phyloP scores from a whole-genome alignment of 306 rosid genomes.

The Lithocarpus polystachyus region DNA sequence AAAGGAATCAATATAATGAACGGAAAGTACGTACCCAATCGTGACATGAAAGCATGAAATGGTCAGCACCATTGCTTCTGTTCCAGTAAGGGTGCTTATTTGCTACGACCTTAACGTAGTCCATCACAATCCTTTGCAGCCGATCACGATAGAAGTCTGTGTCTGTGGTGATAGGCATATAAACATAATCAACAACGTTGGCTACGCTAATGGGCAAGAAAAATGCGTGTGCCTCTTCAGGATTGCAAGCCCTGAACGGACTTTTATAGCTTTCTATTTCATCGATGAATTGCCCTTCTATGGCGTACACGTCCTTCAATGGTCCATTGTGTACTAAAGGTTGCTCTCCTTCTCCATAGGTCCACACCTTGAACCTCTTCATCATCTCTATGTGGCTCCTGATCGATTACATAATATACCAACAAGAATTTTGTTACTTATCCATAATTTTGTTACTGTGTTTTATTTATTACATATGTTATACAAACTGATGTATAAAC shows the following conservation, averaged over 20 bases:
- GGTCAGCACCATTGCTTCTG: conserved; percentile 49
- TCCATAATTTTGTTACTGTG: too few relatives aligned
- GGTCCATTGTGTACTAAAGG: conserved; percentile 53
- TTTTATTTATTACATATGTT: too few relatives aligned
- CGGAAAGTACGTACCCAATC: conserved; percentile 42
- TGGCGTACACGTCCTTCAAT: conserved; percentile 37
- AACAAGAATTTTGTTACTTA: neutral
- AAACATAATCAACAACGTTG: conserved; percentile 33
- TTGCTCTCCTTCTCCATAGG: conserved; percentile 47
- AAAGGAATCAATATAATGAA: neutral
- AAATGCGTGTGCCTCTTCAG: conserved; percentile 47
- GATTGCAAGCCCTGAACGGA: conserved; percentile 41
- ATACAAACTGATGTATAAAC: too few relatives aligned
- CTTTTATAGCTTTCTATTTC: conserved; percentile 42
- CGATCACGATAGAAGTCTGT: conserved; percentile 47
- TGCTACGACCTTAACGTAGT: conserved; percentile 38
- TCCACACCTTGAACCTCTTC: conserved; percentile 58
- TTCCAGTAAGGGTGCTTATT: conserved; percentile 47
- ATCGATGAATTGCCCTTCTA: conserved; percentile 56
- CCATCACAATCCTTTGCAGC: conserved; percentile 38
- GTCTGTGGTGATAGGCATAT: conserved; percentile 32
- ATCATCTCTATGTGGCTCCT: conserved; percentile 59
- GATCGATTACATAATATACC: neutral
- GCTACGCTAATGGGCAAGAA: conserved; percentile 47
- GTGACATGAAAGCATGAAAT: conserved; percentile 56